Evolutionary conservation across 768 basidiomycete genomes (phyloP).

Genomic region (Phallus indusiatus): DNA sequence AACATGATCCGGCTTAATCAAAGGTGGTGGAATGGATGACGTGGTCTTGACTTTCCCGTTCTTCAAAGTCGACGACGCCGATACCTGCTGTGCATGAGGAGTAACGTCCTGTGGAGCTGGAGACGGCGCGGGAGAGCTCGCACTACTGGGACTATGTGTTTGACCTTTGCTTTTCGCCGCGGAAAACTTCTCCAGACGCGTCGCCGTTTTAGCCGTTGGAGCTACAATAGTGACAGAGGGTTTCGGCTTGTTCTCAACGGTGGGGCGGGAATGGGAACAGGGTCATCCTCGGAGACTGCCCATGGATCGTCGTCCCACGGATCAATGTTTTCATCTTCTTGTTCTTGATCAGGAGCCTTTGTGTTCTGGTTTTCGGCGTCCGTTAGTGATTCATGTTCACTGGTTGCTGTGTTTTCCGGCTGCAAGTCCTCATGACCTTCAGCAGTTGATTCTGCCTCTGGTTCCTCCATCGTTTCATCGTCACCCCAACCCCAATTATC

Average conservation of each 20-base stretch:
- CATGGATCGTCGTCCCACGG: constrained; percentile 57
- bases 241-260: constrained; percentile 15
- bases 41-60: neutral
- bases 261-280: constrained; percentile 20
- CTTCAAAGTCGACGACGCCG: neutral
- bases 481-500: constrained; percentile 33
- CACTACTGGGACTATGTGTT: constrained; percentile 23
- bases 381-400: constrained; percentile 9
- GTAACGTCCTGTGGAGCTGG: constrained; percentile 13
- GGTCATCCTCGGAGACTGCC: constrained; percentile 25
- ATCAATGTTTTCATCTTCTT: constrained; percentile 40
- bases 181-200: constrained; percentile 47
- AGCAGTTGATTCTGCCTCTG: constrained; percentile 11
- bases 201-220: constrained; percentile 40
- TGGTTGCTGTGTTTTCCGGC: constrained; percentile 11
- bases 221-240: constrained; percentile 21
- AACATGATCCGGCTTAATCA: neutral
- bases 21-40: neutral
- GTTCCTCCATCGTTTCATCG: constrained; percentile 20
- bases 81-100: constrained; percentile 16
- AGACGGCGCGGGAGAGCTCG: constrained; percentile 15
- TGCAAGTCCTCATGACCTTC: constrained; percentile 7
- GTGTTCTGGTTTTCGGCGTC: constrained; percentile 27
- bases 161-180: constrained; percentile 30
- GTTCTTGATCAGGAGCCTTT: constrained; percentile 71